Percentiles rank a stretch among this genome's conserved stretches.
Conservation (phyloP, 257 asterid genomes). For the Salvia splendens region DNA sequence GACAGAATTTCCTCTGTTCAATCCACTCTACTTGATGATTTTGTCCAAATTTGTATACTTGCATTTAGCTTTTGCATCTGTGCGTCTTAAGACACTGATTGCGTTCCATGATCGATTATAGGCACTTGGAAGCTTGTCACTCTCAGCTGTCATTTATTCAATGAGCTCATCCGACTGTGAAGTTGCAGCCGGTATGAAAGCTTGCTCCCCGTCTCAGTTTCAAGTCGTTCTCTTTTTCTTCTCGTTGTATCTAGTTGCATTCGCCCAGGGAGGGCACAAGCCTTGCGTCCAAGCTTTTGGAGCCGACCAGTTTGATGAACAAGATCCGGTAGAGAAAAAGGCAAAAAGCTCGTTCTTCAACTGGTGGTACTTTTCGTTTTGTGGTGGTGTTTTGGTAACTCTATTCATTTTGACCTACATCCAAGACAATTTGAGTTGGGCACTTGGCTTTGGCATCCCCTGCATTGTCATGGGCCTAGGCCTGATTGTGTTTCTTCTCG, state of each 20-base stretch:
- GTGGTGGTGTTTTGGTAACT: constrained; percentile 45
- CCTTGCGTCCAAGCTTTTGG: constrained; percentile 80
- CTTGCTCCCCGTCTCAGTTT: constrained; percentile 50
- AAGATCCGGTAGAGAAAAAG: constrained; percentile 53
- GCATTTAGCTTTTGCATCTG: background rate
- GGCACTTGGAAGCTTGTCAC: constrained; percentile 56
- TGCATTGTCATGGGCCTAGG: constrained; percentile 57
- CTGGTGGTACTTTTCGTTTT: constrained; percentile 65
- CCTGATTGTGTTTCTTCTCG: constrained; percentile 48
- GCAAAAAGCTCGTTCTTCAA: constrained; percentile 77
- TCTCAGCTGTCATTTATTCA: constrained; percentile 48
- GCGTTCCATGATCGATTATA: constrained; percentile 24
- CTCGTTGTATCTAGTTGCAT: constrained; percentile 54
- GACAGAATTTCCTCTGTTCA: background rate
- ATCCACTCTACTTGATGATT: background rate
- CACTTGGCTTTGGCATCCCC: constrained; percentile 59
- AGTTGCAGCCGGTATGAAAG: constrained; percentile 13
- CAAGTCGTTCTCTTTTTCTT: constrained; percentile 54
- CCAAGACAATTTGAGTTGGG: constrained; percentile 65
- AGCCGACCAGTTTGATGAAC: constrained; percentile 70
- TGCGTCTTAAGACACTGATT: background rate
- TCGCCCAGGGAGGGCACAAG: constrained; percentile 77
- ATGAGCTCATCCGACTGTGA: constrained; percentile 38
- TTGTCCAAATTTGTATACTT: background rate
- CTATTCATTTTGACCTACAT: constrained; percentile 53